Percentiles rank a stretch among this genome's conserved stretches.
These are phyloP conservation scores for Dothistroma septosporum DNA, from an alignment of 2,329 filamentous ascomycete genomes.

Conservation along the genomic window DNA sequence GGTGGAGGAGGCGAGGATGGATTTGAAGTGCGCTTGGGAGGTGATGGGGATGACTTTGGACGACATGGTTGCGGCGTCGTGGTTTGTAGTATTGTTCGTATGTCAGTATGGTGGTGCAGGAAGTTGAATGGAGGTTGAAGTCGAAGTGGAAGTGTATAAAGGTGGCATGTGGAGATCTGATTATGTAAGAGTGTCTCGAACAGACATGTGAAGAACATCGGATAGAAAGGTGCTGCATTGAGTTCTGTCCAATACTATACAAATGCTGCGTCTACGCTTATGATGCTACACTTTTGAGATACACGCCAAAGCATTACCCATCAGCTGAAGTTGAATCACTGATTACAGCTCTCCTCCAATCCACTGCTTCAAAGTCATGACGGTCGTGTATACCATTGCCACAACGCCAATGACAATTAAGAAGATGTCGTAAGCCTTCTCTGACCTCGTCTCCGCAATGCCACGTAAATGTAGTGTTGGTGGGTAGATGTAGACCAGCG, in stretches of 20 bases:
- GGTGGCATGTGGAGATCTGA: not conserved
- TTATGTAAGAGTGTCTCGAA: not conserved
- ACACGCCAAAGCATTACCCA: not conserved
- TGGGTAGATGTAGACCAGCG: slow-evolving; percentile 73
- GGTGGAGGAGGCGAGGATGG: slow-evolving; percentile 30
- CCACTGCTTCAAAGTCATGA: slow-evolving; percentile 47
- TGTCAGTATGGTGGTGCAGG: not conserved
- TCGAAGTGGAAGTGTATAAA: not conserved
- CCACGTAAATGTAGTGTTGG: slow-evolving; percentile 66
- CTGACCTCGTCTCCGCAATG: slow-evolving; percentile 54
- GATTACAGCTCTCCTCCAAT: slow-evolving; percentile 18
- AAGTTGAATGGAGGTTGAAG: no score
- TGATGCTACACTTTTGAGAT: not conserved
- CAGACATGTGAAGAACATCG: not conserved
- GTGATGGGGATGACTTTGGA: slow-evolving; percentile 31
- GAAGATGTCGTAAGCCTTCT: slow-evolving; percentile 56
- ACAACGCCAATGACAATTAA: slow-evolving; percentile 61
- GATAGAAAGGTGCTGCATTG: not conserved
- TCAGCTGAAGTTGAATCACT: not conserved
- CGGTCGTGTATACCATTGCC: slow-evolving; percentile 69
- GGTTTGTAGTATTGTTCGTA: no score
- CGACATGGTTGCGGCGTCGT: slow-evolving; percentile 14
- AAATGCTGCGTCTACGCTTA: not conserved
- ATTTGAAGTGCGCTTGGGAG: slow-evolving; percentile 31
- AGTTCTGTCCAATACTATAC: not conserved